Evolutionary conservation across 352 stramenopile genomes (phyloP).

Genomic region (Phytopythium mirpurense): DNA sequence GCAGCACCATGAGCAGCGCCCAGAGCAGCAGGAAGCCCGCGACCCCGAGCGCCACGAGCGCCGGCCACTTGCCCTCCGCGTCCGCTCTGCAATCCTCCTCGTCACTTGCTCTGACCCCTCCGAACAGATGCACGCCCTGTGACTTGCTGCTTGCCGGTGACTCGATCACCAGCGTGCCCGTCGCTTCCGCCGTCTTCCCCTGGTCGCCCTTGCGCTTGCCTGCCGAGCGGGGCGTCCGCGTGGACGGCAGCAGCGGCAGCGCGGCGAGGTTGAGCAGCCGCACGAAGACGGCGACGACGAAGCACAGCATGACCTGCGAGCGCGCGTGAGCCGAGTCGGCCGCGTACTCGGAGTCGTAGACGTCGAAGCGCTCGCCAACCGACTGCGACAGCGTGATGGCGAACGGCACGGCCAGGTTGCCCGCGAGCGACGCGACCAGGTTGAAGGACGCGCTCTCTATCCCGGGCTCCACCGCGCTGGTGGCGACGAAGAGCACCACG

Average conservation of each 20-base stretch:
- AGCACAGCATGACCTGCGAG: conserved; percentile 38
- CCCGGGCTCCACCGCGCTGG: conserved; percentile 40
- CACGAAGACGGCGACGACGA: conserved; percentile 36
- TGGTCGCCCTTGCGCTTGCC: conserved; percentile 18
- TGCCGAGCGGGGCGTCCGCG: conserved; percentile 26
- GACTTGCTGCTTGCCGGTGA: conserved; percentile 5
- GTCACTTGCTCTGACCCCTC: too few species aligned
- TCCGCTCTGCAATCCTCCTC: neutral
- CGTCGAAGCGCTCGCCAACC: conserved; percentile 56
- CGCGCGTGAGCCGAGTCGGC: conserved; percentile 35
- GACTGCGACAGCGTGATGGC: conserved; percentile 55
- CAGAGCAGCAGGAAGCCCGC: conserved; percentile 41
- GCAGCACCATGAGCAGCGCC: conserved; percentile 40
- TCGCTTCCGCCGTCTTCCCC: conserved; percentile 1
- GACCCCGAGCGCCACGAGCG: conserved; percentile 22
- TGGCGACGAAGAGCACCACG: conserved; percentile 36
- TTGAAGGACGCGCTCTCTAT: conserved; percentile 45
- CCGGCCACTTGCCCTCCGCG: conserved; percentile 14
- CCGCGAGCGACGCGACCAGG: conserved; percentile 35
- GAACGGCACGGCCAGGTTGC: conserved; percentile 50
- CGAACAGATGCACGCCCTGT: neutral
- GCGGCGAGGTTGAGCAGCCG: conserved; percentile 24
- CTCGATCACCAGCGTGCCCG: conserved; percentile 1
- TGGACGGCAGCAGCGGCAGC: conserved; percentile 32
- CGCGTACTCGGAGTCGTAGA: conserved; percentile 47